Evolutionary conservation across 2,329 filamentous ascomycete species (phyloP).

Genomic region (Blastomyces percursus): DNA sequence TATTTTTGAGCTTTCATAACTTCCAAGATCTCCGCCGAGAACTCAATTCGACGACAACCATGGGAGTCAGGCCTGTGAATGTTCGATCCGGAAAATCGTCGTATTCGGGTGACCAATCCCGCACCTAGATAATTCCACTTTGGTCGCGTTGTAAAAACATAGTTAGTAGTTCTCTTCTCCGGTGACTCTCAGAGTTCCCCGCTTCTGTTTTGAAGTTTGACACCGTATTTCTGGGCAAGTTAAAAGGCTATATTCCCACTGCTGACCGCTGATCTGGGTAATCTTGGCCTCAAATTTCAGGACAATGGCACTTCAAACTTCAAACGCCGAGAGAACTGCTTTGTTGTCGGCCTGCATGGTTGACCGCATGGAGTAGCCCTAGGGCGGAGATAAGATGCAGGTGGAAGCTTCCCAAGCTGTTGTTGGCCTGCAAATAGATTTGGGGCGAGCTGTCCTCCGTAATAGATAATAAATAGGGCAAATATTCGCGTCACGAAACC

Average conservation of each 20-base stretch:
- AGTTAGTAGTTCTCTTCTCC: too few relatives aligned
- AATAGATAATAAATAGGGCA: neutral
- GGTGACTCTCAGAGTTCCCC: too few relatives aligned
- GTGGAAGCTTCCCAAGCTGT: neutral
- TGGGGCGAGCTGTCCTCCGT: neutral
- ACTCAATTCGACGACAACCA: too few relatives aligned
- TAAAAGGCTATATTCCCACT: neutral
- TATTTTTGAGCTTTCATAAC: too few relatives aligned
- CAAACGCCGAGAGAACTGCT: neutral
- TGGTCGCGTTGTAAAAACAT: too few relatives aligned
- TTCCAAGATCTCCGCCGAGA: too few relatives aligned
- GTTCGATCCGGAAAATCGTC: too few relatives aligned
- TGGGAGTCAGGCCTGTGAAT: too few relatives aligned
- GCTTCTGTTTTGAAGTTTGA: too few relatives aligned
- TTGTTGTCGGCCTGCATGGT: neutral
- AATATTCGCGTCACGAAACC: neutral
- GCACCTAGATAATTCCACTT: too few relatives aligned
- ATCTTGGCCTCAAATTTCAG: neutral
- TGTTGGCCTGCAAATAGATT: neutral
- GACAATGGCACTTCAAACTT: neutral
- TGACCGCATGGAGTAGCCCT: neutral
- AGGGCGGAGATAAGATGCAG: neutral
- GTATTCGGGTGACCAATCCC: too few relatives aligned
- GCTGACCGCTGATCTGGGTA: neutral
- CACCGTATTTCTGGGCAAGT: too few relatives aligned